phyloP scores from a whole-genome alignment of 768 basidiomycete species.

The Naganishia onofrii region DNA sequence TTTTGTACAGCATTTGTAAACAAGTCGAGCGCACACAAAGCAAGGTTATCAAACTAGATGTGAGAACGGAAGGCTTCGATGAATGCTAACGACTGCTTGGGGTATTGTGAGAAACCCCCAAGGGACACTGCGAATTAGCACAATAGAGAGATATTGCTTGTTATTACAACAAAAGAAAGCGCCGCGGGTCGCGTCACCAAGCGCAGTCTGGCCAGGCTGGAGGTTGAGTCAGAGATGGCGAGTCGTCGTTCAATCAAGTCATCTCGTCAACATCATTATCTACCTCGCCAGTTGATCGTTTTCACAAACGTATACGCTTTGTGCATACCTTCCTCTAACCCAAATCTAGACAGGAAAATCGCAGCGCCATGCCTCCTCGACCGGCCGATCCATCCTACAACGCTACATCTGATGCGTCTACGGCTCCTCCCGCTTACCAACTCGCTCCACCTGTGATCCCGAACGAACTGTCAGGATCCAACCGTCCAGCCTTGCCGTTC shows the following conservation, averaged over 20 bases:
- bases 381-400: background rate
- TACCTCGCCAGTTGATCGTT: background rate
- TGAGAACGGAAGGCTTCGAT: too few species aligned
- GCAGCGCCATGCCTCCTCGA: background rate
- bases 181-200: background rate
- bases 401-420: background rate
- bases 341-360: too few species aligned
- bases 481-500: conserved; percentile 24
- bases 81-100: too few species aligned
- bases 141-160: too few species aligned
- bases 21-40: too few species aligned
- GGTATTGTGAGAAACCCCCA: too few species aligned
- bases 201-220: background rate
- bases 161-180: conserved; percentile 7
- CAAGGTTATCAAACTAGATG: too few species aligned
- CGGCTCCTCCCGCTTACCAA: conserved; percentile 19
- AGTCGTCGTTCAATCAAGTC: background rate
- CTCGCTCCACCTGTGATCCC: conserved; percentile 16
- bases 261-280: background rate
- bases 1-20: too few species aligned
- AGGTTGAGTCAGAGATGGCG: background rate
- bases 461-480: background rate
- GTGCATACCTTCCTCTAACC: too few species aligned
- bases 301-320: too few species aligned
- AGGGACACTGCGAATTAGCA: too few species aligned